These are phyloP conservation scores for Amanita brunnescens DNA, from an alignment of 768 basidiomycete species.

Conservation along the genomic window DNA sequence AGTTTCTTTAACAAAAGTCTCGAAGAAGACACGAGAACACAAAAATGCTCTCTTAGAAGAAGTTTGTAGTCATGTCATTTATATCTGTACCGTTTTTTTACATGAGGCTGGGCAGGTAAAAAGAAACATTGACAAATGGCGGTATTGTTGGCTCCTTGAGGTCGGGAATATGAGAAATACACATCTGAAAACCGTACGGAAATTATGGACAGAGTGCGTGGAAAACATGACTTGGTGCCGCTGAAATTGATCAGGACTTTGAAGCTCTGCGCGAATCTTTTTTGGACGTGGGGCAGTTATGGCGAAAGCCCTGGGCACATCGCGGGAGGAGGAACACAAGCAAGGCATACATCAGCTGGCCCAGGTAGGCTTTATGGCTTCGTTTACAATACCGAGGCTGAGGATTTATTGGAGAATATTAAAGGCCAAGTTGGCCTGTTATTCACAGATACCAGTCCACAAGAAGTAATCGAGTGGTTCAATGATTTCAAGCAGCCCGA, in stretches of 20 bases:
- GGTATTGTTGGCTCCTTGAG: constrained; percentile 92
- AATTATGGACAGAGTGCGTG: constrained; percentile 85
- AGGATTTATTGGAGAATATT: constrained; percentile 52
- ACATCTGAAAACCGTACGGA: constrained; percentile 88
- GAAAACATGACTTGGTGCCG: neutral
- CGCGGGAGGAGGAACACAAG: constrained; percentile 79
- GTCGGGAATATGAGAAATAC: constrained; percentile 95
- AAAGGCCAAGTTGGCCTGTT: constrained; percentile 92
- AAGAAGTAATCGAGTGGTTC: constrained; percentile 94
- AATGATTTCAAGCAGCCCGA: constrained; percentile 81
- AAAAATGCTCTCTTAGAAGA: constrained; percentile 79
- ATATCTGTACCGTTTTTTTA: neutral
- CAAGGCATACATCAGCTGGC: constrained; percentile 74
- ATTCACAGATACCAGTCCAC: constrained; percentile 85
- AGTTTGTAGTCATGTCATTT: constrained; percentile 19
- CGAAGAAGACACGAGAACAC: constrained; percentile 87
- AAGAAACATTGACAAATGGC: constrained; percentile 80
- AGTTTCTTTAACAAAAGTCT: constrained; percentile 93
- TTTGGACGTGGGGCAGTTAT: constrained; percentile 85
- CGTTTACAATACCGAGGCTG: neutral
- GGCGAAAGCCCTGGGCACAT: constrained; percentile 90
- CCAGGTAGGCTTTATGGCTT: constrained; percentile 36
- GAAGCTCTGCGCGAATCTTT: constrained; percentile 82
- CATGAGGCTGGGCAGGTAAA: constrained; percentile 49
- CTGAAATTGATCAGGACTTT: constrained; percentile 3